Evolutionary conservation across 2,329 filamentous ascomycete genomes (phyloP).

Genomic region (Stemphylium vesicarium): DNA sequence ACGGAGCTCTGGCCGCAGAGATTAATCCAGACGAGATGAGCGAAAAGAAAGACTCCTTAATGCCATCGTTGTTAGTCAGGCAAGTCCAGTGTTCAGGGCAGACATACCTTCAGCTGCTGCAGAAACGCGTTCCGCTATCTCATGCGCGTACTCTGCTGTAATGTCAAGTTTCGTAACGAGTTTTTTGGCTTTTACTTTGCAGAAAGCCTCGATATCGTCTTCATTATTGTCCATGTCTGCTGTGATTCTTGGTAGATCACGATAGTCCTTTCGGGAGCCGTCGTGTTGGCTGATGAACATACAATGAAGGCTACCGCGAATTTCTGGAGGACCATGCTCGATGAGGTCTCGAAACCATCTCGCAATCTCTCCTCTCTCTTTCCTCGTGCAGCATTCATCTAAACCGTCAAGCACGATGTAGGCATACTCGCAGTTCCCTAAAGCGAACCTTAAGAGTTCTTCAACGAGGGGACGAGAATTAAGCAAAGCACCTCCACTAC

Average conservation of each 20-base stretch:
- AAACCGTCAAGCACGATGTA: conserved; percentile 56
- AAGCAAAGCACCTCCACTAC: conserved; percentile 35
- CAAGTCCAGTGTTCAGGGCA: background rate
- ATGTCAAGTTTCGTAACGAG: conserved; percentile 8
- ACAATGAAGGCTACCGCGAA: conserved; percentile 28
- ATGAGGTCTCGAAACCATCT: conserved; percentile 37
- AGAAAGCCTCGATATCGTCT: conserved; percentile 36
- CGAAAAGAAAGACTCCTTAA: conserved; percentile 36
- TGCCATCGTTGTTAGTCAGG: background rate
- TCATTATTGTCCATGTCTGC: conserved; percentile 22
- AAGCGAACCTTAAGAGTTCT: conserved; percentile 42
- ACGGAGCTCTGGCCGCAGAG: conserved; percentile 27
- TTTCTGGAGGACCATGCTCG: conserved; percentile 10
- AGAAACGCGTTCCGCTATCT: conserved; percentile 15
- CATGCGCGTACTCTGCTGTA: conserved; percentile 3
- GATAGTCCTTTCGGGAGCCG: conserved; percentile 21
- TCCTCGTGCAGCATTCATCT: conserved; percentile 48
- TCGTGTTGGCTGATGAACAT: conserved; percentile 23
- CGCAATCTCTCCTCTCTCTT: conserved; percentile 39
- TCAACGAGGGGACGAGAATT: conserved; percentile 27
- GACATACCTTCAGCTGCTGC: conserved; percentile 9
- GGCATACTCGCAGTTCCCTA: conserved; percentile 32
- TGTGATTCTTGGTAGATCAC: conserved; percentile 11
- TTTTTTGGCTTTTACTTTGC: background rate
- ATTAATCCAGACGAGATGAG: conserved; percentile 32